phyloP scores from a whole-genome alignment of 208 protist genomes.

The Leishmania aethiopica region DNA sequence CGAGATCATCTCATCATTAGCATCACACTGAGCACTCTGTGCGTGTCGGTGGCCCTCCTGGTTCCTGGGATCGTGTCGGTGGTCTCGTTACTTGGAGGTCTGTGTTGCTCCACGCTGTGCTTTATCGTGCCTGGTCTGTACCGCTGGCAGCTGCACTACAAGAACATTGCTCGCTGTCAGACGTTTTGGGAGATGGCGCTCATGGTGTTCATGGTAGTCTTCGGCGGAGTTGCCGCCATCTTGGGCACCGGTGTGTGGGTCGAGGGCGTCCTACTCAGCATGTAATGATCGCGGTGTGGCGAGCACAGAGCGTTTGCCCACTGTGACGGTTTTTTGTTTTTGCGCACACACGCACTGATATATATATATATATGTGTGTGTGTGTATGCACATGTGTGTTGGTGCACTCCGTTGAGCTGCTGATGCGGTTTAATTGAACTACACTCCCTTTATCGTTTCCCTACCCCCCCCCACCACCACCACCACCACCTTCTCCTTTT shows the following conservation, averaged over 20 bases:
- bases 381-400: background rate
- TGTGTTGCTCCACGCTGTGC: slow-evolving; percentile 70
- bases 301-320: background rate
- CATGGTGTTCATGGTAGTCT: slow-evolving; percentile 43
- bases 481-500: background rate
- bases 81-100: slow-evolving; percentile 57
- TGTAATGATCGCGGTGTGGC: background rate
- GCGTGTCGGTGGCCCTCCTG: slow-evolving; percentile 54
- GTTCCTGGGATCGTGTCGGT: slow-evolving; percentile 62
- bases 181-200: slow-evolving; percentile 30
- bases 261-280: slow-evolving; percentile 17
- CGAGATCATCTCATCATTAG: slow-evolving; percentile 71
- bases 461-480: background rate
- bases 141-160: slow-evolving; percentile 53
- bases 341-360: background rate
- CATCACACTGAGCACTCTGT: slow-evolving; percentile 50
- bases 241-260: slow-evolving; percentile 53
- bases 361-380: background rate
- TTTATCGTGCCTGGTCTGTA: slow-evolving; percentile 71
- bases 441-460: background rate
- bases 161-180: slow-evolving; percentile 28
- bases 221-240: slow-evolving; percentile 42
- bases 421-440: background rate
- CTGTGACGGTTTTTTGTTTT: background rate
- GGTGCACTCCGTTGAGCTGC: background rate